Evolutionary conservation across 345 rosid genomes (phyloP).

Genomic region (Populus euphratica): DNA sequence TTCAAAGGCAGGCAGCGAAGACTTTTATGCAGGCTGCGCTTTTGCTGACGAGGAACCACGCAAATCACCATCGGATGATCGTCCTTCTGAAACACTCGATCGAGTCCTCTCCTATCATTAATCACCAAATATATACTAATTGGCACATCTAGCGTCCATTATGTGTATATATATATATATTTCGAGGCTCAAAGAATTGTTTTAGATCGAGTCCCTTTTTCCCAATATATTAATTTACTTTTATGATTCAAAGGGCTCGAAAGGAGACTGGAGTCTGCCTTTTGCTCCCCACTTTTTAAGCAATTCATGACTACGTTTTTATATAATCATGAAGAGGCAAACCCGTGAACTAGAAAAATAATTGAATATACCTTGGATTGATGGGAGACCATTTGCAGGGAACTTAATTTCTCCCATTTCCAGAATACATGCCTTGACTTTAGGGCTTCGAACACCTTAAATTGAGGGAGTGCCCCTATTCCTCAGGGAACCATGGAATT

Average conservation of each 20-base stretch:
- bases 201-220: too few species aligned
- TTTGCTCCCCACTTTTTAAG: background rate
- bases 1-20: background rate
- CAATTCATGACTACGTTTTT: background rate
- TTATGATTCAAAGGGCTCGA: background rate
- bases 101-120: too few species aligned
- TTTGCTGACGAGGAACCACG: slow-evolving; percentile 17
- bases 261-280: background rate
- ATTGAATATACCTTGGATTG: background rate
- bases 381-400: background rate
- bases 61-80: background rate
- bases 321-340: background rate
- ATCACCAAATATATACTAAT: too few species aligned
- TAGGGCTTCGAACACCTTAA: slow-evolving; percentile 1
- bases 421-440: background rate
- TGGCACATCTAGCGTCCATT: too few species aligned
- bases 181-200: too few species aligned
- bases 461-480: background rate
- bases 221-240: too few species aligned
- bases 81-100: too few species aligned
- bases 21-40: background rate
- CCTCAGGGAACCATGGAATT: background rate
- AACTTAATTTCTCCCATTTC: background rate
- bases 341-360: background rate
- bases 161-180: too few species aligned